These are phyloP conservation scores for Bipolaris bicolor DNA, from an alignment of 2,329 filamentous ascomycete genomes.

Conservation along the genomic window DNA sequence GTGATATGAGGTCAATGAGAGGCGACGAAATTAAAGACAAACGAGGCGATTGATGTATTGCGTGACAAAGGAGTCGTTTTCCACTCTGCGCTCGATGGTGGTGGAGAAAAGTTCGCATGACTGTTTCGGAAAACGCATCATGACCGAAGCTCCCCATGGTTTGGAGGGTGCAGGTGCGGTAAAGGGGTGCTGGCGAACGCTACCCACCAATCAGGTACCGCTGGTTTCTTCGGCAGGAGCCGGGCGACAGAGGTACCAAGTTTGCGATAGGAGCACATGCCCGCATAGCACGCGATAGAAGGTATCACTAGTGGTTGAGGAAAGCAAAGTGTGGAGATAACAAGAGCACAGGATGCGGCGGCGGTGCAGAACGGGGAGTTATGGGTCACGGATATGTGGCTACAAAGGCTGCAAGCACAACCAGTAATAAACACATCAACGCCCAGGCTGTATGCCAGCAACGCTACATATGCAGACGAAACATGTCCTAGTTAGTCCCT, in stretches of 20 bases:
- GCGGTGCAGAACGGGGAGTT: background rate
- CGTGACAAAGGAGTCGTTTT: background rate
- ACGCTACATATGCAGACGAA: background rate
- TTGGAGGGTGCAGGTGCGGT: background rate
- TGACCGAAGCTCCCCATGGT: background rate
- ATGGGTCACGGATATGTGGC: background rate
- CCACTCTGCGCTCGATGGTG: background rate
- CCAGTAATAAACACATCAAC: background rate
- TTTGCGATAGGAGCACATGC: background rate
- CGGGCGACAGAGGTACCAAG: background rate
- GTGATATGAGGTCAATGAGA: conserved; percentile 4
- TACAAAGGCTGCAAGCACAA: background rate
- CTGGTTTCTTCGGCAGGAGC: background rate
- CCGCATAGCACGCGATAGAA: background rate
- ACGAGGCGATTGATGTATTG: conserved; percentile 1
- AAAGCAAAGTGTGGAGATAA: background rate
- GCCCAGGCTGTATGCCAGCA: too few species aligned
- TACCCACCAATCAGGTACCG: background rate
- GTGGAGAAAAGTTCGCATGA: conserved; percentile 8
- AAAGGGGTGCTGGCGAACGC: conserved; percentile 1
- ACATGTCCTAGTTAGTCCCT: background rate
- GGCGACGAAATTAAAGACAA: conserved; percentile 3
- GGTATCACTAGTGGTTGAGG: background rate
- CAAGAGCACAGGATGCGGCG: background rate
- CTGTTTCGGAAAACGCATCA: background rate